These are phyloP conservation scores for Saturnispora sekii DNA, from an alignment of 805 yeast species.

Conservation along the genomic window DNA sequence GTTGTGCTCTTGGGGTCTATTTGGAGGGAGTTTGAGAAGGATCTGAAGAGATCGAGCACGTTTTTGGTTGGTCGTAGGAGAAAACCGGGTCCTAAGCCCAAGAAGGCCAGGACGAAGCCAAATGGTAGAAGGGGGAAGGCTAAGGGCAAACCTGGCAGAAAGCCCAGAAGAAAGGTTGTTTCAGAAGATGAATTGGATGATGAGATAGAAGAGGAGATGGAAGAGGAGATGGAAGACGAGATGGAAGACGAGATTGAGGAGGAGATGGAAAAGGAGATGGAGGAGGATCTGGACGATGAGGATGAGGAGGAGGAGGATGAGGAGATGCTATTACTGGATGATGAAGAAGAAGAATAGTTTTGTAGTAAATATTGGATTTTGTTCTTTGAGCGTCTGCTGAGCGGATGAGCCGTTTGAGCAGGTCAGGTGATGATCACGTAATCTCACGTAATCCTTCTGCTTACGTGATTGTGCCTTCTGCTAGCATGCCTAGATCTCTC, in stretches of 20 bases:
- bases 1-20: slow-evolving; percentile 67
- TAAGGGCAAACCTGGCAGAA: not conserved
- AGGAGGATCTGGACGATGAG: slow-evolving; percentile 3
- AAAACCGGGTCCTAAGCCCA: not conserved
- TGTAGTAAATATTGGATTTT: too few relatives aligned
- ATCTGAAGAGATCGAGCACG: slow-evolving; percentile 2
- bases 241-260: not conserved
- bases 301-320: slow-evolving; percentile 1
- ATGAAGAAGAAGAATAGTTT: slow-evolving; percentile 4
- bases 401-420: too few relatives aligned
- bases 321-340: slow-evolving; percentile 4
- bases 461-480: too few relatives aligned
- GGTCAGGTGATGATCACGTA: too few relatives aligned
- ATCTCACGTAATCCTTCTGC: too few relatives aligned
- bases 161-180: not conserved
- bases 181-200: slow-evolving; percentile 3
- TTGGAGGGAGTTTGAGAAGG: slow-evolving; percentile 52
- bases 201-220: slow-evolving; percentile 3
- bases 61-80: not conserved
- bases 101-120: not conserved
- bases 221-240: slow-evolving; percentile 2
- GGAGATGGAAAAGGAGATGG: slow-evolving; percentile 4
- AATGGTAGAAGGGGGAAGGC: not conserved
- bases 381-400: too few relatives aligned
- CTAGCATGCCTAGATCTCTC: not conserved